phyloP scores from a whole-genome alignment of 2,329 filamentous ascomycete species.

The Ceratocystiopsis sp. region DNA sequence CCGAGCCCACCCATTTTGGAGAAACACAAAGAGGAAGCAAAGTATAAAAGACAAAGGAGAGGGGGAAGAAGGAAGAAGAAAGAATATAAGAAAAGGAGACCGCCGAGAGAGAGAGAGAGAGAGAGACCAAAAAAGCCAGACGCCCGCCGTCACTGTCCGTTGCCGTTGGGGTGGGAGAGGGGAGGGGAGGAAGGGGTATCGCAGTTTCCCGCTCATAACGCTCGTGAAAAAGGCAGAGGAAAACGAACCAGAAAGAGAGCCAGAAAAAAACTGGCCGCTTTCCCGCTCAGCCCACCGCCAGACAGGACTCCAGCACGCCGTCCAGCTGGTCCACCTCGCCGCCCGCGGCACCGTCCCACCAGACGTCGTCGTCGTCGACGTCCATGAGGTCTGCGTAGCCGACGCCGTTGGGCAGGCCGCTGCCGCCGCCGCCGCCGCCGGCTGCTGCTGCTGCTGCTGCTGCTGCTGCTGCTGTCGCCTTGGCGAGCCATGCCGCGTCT shows the following conservation, averaged over 20 bases:
- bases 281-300: constrained; percentile 24
- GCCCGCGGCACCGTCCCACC: constrained; percentile 43
- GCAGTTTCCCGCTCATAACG: neutral
- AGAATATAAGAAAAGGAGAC: neutral
- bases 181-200: too few relatives aligned
- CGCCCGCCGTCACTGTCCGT: too few relatives aligned
- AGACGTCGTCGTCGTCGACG: constrained; percentile 34
- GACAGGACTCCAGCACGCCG: constrained; percentile 37
- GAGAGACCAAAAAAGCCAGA: too few relatives aligned
- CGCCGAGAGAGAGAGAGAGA: too few relatives aligned
- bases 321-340: constrained; percentile 37
- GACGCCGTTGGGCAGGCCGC: constrained; percentile 27
- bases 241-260: neutral
- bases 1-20: neutral
- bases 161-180: too few relatives aligned
- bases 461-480: neutral
- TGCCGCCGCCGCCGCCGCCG: constrained; percentile 10
- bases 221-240: neutral
- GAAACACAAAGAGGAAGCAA: neutral
- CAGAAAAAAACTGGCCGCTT: neutral
- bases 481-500: too few relatives aligned
- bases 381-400: constrained; percentile 38
- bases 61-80: neutral
- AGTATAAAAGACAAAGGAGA: neutral
- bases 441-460: too few relatives aligned